phyloP scores from a whole-genome alignment of 2,329 filamentous ascomycete genomes.

The Davidsoniella virescens region DNA sequence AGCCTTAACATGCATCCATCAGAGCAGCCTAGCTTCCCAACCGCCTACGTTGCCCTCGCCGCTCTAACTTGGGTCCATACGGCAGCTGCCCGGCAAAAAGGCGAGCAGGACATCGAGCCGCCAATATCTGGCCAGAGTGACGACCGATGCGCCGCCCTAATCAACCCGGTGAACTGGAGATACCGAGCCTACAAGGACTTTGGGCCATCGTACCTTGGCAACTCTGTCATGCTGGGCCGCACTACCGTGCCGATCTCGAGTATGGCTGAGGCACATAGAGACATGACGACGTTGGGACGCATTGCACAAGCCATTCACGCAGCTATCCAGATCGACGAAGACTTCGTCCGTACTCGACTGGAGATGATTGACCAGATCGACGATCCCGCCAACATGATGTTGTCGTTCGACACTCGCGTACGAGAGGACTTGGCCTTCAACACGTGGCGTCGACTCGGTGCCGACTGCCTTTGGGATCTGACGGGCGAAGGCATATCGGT shows the following conservation, averaged over 20 bases:
- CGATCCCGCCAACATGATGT: constrained; percentile 26
- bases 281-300: constrained; percentile 17
- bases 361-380: constrained; percentile 22
- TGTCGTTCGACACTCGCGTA: constrained; percentile 25
- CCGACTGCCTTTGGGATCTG: constrained; percentile 23
- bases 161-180: constrained; percentile 28
- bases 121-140: neutral
- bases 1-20: neutral
- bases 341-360: constrained; percentile 23
- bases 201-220: constrained; percentile 24
- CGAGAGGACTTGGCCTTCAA: constrained; percentile 27
- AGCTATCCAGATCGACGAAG: constrained; percentile 22
- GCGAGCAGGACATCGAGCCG: constrained; percentile 4
- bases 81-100: constrained; percentile 20
- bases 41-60: constrained; percentile 26
- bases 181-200: constrained; percentile 20
- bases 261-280: constrained; percentile 16
- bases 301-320: constrained; percentile 19
- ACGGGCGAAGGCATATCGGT: constrained; percentile 14
- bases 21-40: constrained; percentile 15
- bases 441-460: constrained; percentile 29
- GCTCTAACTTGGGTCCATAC: constrained; percentile 26
- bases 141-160: constrained; percentile 16
- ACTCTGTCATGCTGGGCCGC: constrained; percentile 25
- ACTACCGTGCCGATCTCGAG: constrained; percentile 17